Base-by-base conservation (phyloP, 345 rosid genomes). In the Anacardium occidentale region DNA sequence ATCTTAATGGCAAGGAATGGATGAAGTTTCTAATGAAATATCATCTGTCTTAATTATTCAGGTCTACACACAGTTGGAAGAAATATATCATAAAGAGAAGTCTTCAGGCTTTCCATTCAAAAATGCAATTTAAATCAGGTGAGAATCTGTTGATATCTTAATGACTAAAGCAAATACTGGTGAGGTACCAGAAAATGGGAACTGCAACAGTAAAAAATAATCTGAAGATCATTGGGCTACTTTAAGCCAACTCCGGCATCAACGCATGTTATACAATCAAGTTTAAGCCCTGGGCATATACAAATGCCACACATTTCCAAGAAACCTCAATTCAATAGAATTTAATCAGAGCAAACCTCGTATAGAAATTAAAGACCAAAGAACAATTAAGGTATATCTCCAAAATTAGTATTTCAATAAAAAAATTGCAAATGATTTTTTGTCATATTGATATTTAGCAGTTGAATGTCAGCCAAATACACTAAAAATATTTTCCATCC, bases 191-290 rank as follows among this genome's bases (percentile, higher is more conserved):
- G 34, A 13, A 20, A 42, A 45, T 12, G 22, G 53, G 8, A 64
- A 64, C 68, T 44, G 68, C 29, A 64, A 22, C 26, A 45, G 54
- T 25, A 45, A 64, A 14, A 45, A 45, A 45, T 64, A 10, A 64
- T 15, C 12, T 7, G 11, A 44, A 14, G 54, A 42, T 21, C 15
- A 9, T 11, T 1, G 53, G 13, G 18, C 18, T 22, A 44, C 34
- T 24, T 64, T 45, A 64, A 0, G 37, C 15, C 44, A 63, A 63
- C 67, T 40, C 50, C 34, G 1, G 34, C 45, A 64, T 64, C 47
- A 45, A 20, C 7, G 7, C 8, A 37, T 37, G 42, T 37, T 37
- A 9, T 37, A 37, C 9, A 1, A 37, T 37, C 42, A 37, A 45
- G 68, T 4, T 17, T 24, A 62, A 32, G 34, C 18, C 62, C n/a